Base-by-base conservation (phyloP, 345 rosid genomes). In the Capsella bursapastoris region DNA sequence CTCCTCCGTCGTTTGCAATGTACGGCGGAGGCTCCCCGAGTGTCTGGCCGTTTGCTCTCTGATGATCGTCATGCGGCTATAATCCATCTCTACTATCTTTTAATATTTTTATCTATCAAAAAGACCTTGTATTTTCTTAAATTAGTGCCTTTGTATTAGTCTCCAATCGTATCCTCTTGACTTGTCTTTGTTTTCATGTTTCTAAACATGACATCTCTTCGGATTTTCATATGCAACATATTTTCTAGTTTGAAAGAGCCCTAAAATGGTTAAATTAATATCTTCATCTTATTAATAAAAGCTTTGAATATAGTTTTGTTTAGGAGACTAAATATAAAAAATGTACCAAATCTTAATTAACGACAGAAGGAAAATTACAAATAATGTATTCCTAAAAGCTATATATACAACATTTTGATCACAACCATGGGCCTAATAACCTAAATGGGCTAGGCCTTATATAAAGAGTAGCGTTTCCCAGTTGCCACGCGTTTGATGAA, bases 41-140 rank as follows among this genome's bases (percentile, higher is more conserved):
- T 44, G 15, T 2, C 43, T 76, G 80, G 80, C 80, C 80, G 44
- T 76, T 69, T 76, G 60, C 70, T 62, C 49, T 76, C 59, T 76
- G 79, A 41, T 52, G 79, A 41, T 52, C 40, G 27, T n/a, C 57
- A 35, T 59, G 25, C 74, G 28, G 41, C 66, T 51, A 8, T 27
- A 1, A 51, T 0, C 13, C 34, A 44, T 44, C 51, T 55, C 32
- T 51, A 12, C 35, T 45, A n/a, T 16, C 18, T 49, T 50, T 5
- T 0, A 15, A 5, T 60, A 12, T 57, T 25, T 37, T 34, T 2
- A 0, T 15, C 2, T 15, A 38, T 35, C 32, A 11, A 38, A 50
- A 27, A 11, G 38, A 56, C 38, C 4, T 34, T 56, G 4, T n/a
- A 4, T 11, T 29, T 22, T 18, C 7, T 62, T 62, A 7, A 22